Evolutionary conservation across 2,329 filamentous ascomycete species (phyloP).

Genomic region (Calonectria pauciramosa): DNA sequence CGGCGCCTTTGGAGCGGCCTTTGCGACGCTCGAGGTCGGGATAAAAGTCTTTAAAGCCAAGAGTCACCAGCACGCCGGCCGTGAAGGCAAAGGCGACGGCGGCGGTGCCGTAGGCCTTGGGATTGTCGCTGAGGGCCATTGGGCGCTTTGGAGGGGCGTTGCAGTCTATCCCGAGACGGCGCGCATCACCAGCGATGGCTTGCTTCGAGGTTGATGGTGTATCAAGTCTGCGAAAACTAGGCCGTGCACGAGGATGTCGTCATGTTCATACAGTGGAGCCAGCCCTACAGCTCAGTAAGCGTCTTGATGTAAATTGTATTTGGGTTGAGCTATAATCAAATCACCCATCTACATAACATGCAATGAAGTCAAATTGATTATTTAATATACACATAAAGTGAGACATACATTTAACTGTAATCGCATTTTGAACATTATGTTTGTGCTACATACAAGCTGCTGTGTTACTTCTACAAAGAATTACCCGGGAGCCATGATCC

Average conservation of each 20-base stretch:
- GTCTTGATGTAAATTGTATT: background rate
- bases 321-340: no score
- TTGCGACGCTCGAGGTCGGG: constrained; percentile 76
- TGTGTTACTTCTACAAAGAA: background rate
- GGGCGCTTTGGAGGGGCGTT: background rate
- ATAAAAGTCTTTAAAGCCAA: constrained; percentile 85
- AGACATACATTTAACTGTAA: background rate
- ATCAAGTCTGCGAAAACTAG: constrained; percentile 6
- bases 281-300: background rate
- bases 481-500: background rate
- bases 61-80: constrained; percentile 80
- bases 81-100: constrained; percentile 81
- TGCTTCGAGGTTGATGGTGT: background rate
- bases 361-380: background rate
- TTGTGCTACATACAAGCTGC: background rate
- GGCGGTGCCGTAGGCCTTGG: constrained; percentile 73
- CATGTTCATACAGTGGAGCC: constrained; percentile 17
- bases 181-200: constrained; percentile 2
- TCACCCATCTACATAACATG: background rate
- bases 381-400: background rate
- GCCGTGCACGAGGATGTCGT: constrained; percentile 19
- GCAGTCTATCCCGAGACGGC: background rate
- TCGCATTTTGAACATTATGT: background rate
- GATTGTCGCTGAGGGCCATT: constrained; percentile 74
- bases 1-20: constrained; percentile 42